Percentiles rank a stretch among this genome's conserved stretches.
Conservation (phyloP, 768 basidiomycete genomes). For the Lactifluus pinguis region DNA sequence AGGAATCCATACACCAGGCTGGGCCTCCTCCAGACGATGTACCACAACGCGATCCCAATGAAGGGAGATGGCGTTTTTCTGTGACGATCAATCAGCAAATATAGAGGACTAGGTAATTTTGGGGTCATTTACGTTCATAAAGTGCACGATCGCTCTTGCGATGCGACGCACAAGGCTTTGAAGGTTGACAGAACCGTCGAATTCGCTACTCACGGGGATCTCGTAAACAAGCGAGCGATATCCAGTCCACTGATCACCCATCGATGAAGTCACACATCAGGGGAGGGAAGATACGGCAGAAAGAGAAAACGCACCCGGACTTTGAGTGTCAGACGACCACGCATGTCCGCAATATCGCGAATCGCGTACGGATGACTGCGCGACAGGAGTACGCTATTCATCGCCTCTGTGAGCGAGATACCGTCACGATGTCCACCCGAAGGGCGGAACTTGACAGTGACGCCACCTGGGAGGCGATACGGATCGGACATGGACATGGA, state of each 20-base stretch:
- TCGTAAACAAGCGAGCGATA: slow-evolving; percentile 15
- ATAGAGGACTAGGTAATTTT: background rate
- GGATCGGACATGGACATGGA: background rate
- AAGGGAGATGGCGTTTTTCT: slow-evolving; percentile 16
- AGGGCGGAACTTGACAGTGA: slow-evolving; percentile 14
- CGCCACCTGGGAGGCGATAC: slow-evolving; percentile 1
- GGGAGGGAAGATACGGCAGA: too few species aligned
- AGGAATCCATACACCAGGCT: slow-evolving; percentile 14
- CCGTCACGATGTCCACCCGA: slow-evolving; percentile 12
- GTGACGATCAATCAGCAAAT: background rate
- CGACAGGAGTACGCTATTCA: slow-evolving; percentile 8
- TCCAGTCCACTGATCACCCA: slow-evolving; percentile 14
- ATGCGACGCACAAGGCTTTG: slow-evolving; percentile 18
- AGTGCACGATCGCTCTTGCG: slow-evolving; percentile 17
- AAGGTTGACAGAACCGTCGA: slow-evolving; percentile 5
- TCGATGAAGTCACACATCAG: background rate
- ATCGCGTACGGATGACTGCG: slow-evolving; percentile 1
- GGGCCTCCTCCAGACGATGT: slow-evolving; percentile 16
- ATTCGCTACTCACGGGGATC: slow-evolving; percentile 13
- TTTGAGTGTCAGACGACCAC: slow-evolving; percentile 12
- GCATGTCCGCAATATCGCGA: slow-evolving; percentile 12
- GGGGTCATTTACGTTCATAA: slow-evolving; percentile 12
- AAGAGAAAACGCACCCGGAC: slow-evolving; percentile 11
- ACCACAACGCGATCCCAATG: slow-evolving; percentile 18
- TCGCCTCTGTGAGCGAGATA: slow-evolving; percentile 12